phyloP scores from a whole-genome alignment of 495 filamentous ascomycete species.

The Chaetomium fimeti region DNA sequence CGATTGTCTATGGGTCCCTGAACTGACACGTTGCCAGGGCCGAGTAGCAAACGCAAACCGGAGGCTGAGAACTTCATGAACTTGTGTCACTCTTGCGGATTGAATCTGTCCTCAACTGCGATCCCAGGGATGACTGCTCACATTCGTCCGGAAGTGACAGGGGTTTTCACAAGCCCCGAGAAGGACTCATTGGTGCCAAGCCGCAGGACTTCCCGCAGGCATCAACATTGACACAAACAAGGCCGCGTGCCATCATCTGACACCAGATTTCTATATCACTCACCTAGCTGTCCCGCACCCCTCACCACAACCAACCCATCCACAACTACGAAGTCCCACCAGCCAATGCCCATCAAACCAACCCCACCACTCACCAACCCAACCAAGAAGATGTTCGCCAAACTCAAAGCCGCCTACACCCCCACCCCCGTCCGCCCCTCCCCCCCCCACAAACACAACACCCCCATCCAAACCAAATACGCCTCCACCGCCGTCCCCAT shows the following conservation, averaged over 20 bases:
- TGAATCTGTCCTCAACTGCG: too few species aligned
- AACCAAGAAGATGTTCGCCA: conserved; percentile 8
- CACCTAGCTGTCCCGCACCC: background rate
- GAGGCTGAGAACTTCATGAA: background rate
- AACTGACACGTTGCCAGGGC: conserved; percentile 6
- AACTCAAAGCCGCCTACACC: conserved; percentile 8
- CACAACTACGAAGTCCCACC: background rate
- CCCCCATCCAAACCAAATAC: conserved; percentile 31
- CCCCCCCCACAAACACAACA: background rate
- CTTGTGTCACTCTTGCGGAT: too few species aligned
- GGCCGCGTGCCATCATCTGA: background rate
- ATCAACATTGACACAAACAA: background rate
- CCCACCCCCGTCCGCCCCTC: background rate
- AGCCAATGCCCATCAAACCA: conserved; percentile 11
- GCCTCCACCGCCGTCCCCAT: conserved; percentile 34
- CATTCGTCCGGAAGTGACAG: background rate
- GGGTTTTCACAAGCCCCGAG: background rate
- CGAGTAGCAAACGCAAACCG: background rate
- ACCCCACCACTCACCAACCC: conserved; percentile 12
- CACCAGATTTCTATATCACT: background rate
- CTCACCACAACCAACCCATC: background rate
- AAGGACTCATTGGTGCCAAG: background rate
- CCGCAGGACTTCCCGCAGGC: background rate
- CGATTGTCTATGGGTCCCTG: background rate
- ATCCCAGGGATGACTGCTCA: too few species aligned